Evolutionary conservation across 331 rosid genomes (phyloP).

Genomic region (Cydonia oblonga): DNA sequence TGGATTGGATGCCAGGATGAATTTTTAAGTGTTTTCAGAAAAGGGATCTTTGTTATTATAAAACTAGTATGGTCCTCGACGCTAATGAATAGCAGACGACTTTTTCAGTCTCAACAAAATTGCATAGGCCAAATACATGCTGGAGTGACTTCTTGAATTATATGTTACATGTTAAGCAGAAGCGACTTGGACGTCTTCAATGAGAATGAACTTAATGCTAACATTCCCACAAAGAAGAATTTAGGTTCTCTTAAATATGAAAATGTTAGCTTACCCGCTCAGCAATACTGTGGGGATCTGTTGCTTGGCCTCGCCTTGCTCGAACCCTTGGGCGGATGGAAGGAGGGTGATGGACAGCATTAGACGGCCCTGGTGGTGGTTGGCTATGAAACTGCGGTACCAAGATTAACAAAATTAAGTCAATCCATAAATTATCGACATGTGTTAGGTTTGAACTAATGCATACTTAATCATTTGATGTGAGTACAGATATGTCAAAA

Average conservation of each 20-base stretch:
- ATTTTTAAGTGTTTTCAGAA: neutral
- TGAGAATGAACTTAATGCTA: neutral
- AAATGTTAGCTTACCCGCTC: conserved; percentile 49
- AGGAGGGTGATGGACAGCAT: conserved; percentile 50
- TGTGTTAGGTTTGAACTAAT: neutral
- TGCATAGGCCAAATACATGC: neutral
- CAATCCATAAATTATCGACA: neutral
- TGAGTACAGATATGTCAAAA: neutral
- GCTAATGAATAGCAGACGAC: neutral
- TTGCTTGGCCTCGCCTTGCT: conserved; percentile 98
- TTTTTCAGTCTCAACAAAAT: neutral
- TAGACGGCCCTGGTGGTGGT: conserved; percentile 20
- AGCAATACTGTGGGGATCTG: conserved; percentile 97
- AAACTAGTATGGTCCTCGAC: neutral
- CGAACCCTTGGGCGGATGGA: conserved; percentile 77
- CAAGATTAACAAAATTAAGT: conserved; percentile 10
- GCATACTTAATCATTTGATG: neutral
- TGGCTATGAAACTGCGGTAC: conserved; percentile 52
- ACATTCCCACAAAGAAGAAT: neutral
- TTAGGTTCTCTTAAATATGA: neutral
- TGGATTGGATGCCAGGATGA: neutral
- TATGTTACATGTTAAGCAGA: too few relatives aligned
- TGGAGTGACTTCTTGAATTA: too few relatives aligned
- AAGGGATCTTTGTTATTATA: neutral
- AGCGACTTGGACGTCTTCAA: neutral